These are phyloP conservation scores for Aspergillus indologenus DNA, from an alignment of 495 filamentous ascomycete species.

Conservation along the genomic window DNA sequence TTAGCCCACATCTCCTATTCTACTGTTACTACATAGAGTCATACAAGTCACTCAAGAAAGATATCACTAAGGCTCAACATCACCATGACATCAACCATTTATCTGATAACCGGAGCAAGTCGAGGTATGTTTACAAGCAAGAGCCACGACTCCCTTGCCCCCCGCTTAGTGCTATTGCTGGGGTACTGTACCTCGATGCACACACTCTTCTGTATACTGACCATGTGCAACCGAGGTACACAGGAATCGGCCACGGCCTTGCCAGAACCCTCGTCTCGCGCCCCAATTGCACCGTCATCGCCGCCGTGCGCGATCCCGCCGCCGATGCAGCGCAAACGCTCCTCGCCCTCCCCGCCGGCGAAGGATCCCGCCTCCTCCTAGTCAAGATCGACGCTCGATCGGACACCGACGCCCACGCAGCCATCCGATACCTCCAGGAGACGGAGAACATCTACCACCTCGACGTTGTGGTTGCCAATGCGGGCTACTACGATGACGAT, in stretches of 20 bases:
- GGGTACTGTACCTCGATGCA: too few relatives aligned
- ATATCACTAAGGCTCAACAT: background rate
- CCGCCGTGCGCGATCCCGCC: background rate
- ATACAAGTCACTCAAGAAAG: background rate
- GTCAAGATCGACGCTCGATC: background rate
- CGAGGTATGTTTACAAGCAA: background rate
- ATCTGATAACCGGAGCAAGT: slow-evolving; percentile 2
- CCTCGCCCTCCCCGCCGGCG: background rate
- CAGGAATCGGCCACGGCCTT: slow-evolving; percentile 2
- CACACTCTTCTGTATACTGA: background rate
- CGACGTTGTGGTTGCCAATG: slow-evolving; percentile 3
- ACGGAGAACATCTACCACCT: background rate
- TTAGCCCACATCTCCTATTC: background rate
- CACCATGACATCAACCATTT: background rate
- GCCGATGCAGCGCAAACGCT: background rate
- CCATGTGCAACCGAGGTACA: background rate
- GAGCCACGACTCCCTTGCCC: background rate
- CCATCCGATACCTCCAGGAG: background rate
- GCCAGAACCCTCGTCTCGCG: background rate
- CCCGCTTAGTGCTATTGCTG: too few relatives aligned
- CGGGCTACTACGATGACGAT: slow-evolving; percentile 2
- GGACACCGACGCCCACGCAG: background rate
- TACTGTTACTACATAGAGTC: too few relatives aligned
- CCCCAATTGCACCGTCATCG: background rate
- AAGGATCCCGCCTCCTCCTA: background rate